Evolutionary conservation across 1,284 basidiomycete genomes (phyloP).

Genomic region (Polyporus tsugae): DNA sequence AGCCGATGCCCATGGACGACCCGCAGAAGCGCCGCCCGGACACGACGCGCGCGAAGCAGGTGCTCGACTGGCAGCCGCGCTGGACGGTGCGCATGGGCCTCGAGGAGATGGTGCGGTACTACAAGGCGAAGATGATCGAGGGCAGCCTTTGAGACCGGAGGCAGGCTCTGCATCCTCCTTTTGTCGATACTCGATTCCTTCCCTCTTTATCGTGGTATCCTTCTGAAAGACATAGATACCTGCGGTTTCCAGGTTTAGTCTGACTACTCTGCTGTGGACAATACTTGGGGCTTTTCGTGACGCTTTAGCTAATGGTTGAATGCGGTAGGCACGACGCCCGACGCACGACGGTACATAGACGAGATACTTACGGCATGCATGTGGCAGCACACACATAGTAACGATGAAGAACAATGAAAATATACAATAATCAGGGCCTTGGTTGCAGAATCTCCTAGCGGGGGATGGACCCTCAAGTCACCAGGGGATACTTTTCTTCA

Average conservation of each 20-base stretch:
- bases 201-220: background rate
- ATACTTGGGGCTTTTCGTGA: background rate
- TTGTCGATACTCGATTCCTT: background rate
- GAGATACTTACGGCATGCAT: conserved; percentile 10
- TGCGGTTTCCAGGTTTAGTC: background rate
- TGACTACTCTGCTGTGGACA: background rate
- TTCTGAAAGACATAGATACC: too few species aligned
- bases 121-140: conserved; percentile 87
- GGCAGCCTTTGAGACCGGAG: conserved; percentile 64
- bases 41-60: conserved; percentile 87
- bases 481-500: too few species aligned
- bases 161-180: background rate
- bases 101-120: conserved; percentile 93
- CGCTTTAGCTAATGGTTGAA: conserved; percentile 4
- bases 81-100: conserved; percentile 93
- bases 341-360: conserved; percentile 8
- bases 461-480: too few species aligned
- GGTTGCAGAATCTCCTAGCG: too few species aligned
- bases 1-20: conserved; percentile 92
- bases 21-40: conserved; percentile 94
- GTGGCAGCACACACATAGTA: background rate
- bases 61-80: conserved; percentile 92
- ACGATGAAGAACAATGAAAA: background rate
- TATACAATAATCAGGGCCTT: background rate
- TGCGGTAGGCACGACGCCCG: conserved; percentile 11